phyloP scores from a whole-genome alignment of 1,284 basidiomycete genomes.

The Apiotrichum gracile region DNA sequence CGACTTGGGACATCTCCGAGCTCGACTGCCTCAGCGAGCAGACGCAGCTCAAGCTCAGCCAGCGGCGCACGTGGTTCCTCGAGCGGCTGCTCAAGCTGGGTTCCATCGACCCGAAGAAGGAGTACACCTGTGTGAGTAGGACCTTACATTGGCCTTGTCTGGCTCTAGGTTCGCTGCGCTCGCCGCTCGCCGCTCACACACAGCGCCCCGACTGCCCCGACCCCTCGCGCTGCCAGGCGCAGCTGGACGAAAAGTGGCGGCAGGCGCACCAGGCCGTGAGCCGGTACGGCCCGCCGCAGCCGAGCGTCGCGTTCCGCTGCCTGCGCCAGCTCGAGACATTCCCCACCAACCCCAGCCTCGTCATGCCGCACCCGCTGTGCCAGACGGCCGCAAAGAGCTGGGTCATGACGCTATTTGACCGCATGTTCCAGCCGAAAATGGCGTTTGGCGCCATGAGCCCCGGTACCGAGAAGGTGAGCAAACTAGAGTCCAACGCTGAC shows the following conservation, averaged over 20 bases:
- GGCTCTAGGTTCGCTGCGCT: too few species aligned
- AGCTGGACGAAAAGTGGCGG: conserved; percentile 89
- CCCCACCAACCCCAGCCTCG: conserved; percentile 80
- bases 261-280: conserved; percentile 81
- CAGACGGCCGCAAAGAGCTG: conserved; percentile 81
- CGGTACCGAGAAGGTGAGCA: conserved; percentile 41
- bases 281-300: conserved; percentile 61
- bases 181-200: too few species aligned
- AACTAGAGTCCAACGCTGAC: conserved; percentile 4
- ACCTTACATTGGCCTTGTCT: too few species aligned
- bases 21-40: conserved; percentile 68
- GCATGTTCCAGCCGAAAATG: conserved; percentile 62
- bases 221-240: conserved; percentile 65
- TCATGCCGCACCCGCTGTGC: conserved; percentile 80
- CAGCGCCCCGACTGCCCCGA: conserved; percentile 82
- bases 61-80: conserved; percentile 87
- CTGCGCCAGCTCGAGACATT: conserved; percentile 49
- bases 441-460: conserved; percentile 25
- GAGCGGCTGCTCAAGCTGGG: conserved; percentile 89
- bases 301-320: conserved; percentile 22
- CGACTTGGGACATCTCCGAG: conserved; percentile 58
- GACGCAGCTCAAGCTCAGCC: conserved; percentile 79
- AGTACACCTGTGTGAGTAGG: conserved; percentile 46
- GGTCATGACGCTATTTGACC: conserved; percentile 77
- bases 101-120: conserved; percentile 74